These are phyloP conservation scores for Aspergillus pseudoglaucus DNA, from an alignment of 2,329 filamentous ascomycete genomes.

Conservation along the genomic window DNA sequence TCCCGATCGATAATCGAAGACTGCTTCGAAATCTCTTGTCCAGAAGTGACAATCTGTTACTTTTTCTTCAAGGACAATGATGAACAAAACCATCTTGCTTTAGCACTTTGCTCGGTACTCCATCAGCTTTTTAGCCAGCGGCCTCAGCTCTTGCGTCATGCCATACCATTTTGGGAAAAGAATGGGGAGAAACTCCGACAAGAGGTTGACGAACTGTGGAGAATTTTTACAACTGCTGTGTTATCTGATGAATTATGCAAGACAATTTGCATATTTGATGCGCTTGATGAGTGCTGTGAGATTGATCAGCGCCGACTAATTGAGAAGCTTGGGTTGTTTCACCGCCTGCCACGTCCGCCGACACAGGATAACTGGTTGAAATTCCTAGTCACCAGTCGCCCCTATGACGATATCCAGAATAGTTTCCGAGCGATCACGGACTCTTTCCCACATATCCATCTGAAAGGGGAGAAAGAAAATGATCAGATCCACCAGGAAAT, in stretches of 20 bases:
- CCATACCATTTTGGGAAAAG: constrained; percentile 9
- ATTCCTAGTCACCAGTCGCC: not conserved
- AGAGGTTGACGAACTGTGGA: constrained; percentile 11
- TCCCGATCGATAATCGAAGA: constrained; percentile 29
- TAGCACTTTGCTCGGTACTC: constrained; percentile 30
- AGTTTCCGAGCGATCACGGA: no score
- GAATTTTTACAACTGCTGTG: constrained; percentile 6
- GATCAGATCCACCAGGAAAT: no score
- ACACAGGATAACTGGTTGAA: not conserved
- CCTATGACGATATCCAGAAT: no score
- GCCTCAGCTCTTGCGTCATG: constrained; percentile 19
- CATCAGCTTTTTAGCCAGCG: constrained; percentile 30
- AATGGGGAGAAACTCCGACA: constrained; percentile 13
- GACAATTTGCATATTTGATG: constrained; percentile 13
- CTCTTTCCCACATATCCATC: no score
- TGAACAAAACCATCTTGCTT: constrained; percentile 21
- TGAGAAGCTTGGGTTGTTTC: constrained; percentile 5
- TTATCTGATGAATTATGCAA: constrained; percentile 1
- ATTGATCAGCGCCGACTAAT: constrained; percentile 4
- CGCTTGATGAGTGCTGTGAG: constrained; percentile 11
- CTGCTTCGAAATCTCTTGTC: constrained; percentile 10
- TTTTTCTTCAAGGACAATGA: constrained; percentile 38
- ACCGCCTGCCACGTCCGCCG: not conserved
- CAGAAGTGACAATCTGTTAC: constrained; percentile 21
- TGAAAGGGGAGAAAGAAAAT: no score